Evolutionary conservation across 768 basidiomycete species (phyloP), one percentile per base, ranked within the genome.

Genomic region (Rhizopogon vinicolor): DNA sequence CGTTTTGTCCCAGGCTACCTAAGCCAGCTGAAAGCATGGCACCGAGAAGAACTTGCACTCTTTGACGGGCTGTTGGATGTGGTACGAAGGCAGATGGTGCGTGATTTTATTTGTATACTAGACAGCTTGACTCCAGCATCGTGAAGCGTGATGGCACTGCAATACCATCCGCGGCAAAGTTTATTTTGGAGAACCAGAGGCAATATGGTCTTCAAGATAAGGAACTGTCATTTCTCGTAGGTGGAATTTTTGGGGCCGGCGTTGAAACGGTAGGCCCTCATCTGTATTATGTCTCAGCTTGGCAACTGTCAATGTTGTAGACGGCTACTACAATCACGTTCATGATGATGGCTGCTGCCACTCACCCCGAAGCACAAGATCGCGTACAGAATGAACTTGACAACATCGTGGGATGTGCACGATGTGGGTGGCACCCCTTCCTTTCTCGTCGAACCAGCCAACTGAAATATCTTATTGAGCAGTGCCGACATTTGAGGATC

Each of bases 371-470:
- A 13, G 72, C 80, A 1, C 82, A 84, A 51, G 64, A 62, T 2
- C 70, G 58, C 29, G 78, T 83, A 1, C 82, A 82, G 44, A 73
- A 77, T 16, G 81, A 86, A 54, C 68, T 86, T 0, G 83, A 83
- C 48, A 52, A 51, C 1, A 74, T 85, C 8, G 64, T 84, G 33
- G 82, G 82, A 2, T 62, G 72, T 13, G 74, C 61, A 5, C 62
- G 61, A 56, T 31, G 66, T 69, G n/a, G 5, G 64, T 29, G 4
- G 2, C 6, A 33, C 39, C 18, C 35, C 33, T 10, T 31, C 31
- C 10, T 37, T 44, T 22, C 3, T 10, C 29, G 9, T 16, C 35
- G 14, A 25, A n/a, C n/a, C 7, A 33, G 16, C 14, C n/a, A 41
- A 29, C 37, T 41, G 10, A 55, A 1, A 13, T 2, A 33, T 1